Evolutionary conservation across 192 early-diverging fungal genomes (phyloP), one percentile per base, ranked within the genome.

Genomic region (Mortierella alpina): DNA sequence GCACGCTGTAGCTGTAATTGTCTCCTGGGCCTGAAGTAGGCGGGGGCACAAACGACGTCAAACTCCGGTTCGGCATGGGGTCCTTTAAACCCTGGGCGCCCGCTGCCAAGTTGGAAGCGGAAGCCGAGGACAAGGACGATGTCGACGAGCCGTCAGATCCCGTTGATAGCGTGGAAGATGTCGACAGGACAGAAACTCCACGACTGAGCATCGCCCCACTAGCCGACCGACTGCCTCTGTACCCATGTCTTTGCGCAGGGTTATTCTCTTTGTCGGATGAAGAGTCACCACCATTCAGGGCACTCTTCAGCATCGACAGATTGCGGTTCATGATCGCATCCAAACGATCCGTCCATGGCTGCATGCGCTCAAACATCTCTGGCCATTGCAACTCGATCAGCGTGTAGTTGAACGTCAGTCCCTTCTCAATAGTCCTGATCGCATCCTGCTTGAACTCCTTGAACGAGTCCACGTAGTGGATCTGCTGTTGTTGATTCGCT

Each of bases 381-480:
- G 73, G 73, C 73, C 73, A 75, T 13, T 67, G 65, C 47, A 75
- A n/a, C 17, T 75, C 73, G n/a, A 75, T 75, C 5, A 75, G 40
- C 6, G 65, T 62, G 11, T 67, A n/a, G 42, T 75, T 75, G 39
- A 75, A 63, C 7, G 64, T 48, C 12, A 75, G 51, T 2, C 65
- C 73, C 10, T 68, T 53, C 17, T 67, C 73, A 17, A 75, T 54
- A 9, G 59, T 56, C 59, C 49, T 66, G 50, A 75, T 56, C 45
- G 73, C 73, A 0, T 68, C 64, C 23, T 67, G 65, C 18, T 68
- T 75, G 22, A 67, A 67, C 2, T 68, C 73, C 50, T 53, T 60
- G 59, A 75, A 75, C 42, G 59, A 66, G 41, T 75, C 73, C 50
- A 75, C 65, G 20, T 75, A 75, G 0, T 68, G 73, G 17, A 61